Percentiles rank a stretch among this genome's conserved stretches.
Conservation (phyloP, 495 filamentous ascomycete genomes). For the Penicillium salamii region DNA sequence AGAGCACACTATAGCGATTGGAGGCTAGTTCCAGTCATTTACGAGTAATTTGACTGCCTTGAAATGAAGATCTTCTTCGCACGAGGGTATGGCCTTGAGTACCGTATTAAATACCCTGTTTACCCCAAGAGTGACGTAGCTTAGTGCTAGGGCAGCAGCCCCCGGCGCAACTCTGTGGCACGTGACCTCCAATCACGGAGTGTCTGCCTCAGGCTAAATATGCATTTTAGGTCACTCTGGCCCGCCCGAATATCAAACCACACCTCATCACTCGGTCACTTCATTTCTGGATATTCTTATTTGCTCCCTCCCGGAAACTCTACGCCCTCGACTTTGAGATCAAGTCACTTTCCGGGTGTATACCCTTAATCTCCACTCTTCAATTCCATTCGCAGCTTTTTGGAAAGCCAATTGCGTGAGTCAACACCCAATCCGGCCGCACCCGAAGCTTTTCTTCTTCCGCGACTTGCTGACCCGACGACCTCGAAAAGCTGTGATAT, state of each 20-base stretch:
- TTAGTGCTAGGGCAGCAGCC: constrained; percentile 24
- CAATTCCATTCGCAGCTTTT: constrained; percentile 16
- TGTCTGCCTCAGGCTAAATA: constrained; percentile 5
- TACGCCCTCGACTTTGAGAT: constrained; percentile 33
- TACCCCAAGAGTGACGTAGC: constrained; percentile 36
- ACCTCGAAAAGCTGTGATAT: constrained; percentile 35
- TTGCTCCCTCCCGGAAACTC: constrained; percentile 33
- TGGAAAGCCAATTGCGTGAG: constrained; percentile 39
- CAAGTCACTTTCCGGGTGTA: constrained; percentile 35
- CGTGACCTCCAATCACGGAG: constrained; percentile 16
- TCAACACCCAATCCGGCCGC: constrained; percentile 12
- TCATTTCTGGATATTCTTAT: constrained; percentile 35
- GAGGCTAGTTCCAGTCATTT: constrained; percentile 1
- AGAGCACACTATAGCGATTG: background rate
- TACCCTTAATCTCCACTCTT: constrained; percentile 36
- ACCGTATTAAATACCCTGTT: constrained; percentile 25
- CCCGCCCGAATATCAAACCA: constrained; percentile 27
- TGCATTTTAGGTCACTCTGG: constrained; percentile 33
- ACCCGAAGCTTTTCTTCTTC: constrained; percentile 37
- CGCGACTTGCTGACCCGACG: constrained; percentile 32
- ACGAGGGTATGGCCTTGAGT: background rate
- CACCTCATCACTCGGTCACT: constrained; percentile 43
- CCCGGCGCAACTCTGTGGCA: constrained; percentile 11
- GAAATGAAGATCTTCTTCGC: background rate
- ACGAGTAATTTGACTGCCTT: background rate